These are phyloP conservation scores for Phialophora tarda DNA, from an alignment of 2,329 filamentous ascomycete species.

Conservation along the genomic window DNA sequence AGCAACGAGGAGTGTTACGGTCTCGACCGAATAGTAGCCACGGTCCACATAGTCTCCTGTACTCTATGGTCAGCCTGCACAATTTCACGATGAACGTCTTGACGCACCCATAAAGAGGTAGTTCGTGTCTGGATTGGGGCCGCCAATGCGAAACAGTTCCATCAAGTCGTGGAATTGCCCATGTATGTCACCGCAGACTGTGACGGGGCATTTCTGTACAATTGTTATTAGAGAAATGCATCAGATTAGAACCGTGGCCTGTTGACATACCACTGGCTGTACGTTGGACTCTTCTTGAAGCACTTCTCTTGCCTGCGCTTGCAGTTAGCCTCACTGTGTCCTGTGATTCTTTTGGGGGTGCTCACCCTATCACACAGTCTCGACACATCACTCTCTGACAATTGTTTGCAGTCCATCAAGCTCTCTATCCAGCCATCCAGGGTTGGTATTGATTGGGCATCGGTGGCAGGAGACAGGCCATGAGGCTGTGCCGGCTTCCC, in stretches of 20 bases:
- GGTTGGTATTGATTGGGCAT: slow-evolving; percentile 88
- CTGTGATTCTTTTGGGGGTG: slow-evolving; percentile 35
- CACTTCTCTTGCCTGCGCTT: slow-evolving; percentile 82
- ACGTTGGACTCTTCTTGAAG: slow-evolving; percentile 98
- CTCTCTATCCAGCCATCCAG: slow-evolving; percentile 98
- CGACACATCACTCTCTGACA: slow-evolving; percentile 92
- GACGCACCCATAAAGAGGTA: slow-evolving; percentile 96
- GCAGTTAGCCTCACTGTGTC: slow-evolving; percentile 19
- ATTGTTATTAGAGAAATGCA: slow-evolving; percentile 30
- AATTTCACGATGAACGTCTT: background rate
- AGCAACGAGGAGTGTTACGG: slow-evolving; percentile 91
- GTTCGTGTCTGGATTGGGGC: slow-evolving; percentile 97
- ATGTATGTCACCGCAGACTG: slow-evolving; percentile 98
- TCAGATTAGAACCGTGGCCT: slow-evolving; percentile 10
- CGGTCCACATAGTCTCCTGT: slow-evolving; percentile 96
- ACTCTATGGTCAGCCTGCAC: slow-evolving; percentile 10
- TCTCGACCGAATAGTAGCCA: slow-evolving; percentile 99
- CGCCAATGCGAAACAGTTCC: slow-evolving; percentile 99
- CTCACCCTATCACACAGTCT: slow-evolving; percentile 95
- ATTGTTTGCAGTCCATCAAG: slow-evolving; percentile 98
- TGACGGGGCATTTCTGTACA: slow-evolving; percentile 91
- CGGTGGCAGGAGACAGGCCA: slow-evolving; percentile 75
- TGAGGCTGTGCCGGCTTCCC: slow-evolving; percentile 80
- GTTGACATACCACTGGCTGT: slow-evolving; percentile 81
- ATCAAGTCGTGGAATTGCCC: slow-evolving; percentile 99